Conservation (phyloP, 176 grass and related monocot species). For the Stipa capillata region DNA sequence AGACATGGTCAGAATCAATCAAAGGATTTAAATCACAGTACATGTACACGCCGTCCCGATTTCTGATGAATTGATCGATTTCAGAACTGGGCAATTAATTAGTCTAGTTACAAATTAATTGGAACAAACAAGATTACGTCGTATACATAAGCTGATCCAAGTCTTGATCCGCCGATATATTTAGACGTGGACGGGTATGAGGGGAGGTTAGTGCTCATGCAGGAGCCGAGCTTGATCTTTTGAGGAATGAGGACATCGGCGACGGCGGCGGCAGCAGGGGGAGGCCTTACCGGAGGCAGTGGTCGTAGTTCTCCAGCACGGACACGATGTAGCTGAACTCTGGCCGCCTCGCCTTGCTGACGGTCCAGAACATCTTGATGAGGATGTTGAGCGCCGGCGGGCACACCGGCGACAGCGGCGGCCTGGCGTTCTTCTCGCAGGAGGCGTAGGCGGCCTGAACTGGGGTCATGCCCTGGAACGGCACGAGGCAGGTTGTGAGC, state of each 20-base stretch:
- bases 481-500: constrained; percentile 44
- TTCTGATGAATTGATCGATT: not conserved
- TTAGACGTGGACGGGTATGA: constrained; percentile 24
- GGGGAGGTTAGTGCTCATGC: constrained; percentile 15
- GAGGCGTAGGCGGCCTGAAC: constrained; percentile 51
- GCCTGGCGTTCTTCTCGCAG: constrained; percentile 35
- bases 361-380: constrained; percentile 47
- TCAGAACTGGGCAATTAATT: too few species aligned
- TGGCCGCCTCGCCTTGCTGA: constrained; percentile 36
- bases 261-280: constrained; percentile 20
- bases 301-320: constrained; percentile 57
- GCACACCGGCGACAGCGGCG: constrained; percentile 33
- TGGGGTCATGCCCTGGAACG: constrained; percentile 56
- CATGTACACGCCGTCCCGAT: not conserved
- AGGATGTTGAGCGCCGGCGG: constrained; percentile 41
- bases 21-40: not conserved
- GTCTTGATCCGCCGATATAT: too few species aligned
- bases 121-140: too few species aligned
- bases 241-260: constrained; percentile 8
- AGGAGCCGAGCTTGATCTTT: constrained; percentile 24
- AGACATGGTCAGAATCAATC: not conserved
- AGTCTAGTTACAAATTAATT: too few species aligned
- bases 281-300: constrained; percentile 43
- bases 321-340: too few species aligned
- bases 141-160: too few species aligned